Base-by-base conservation (phyloP, 345 rosid species). In the Microcos paniculata region DNA sequence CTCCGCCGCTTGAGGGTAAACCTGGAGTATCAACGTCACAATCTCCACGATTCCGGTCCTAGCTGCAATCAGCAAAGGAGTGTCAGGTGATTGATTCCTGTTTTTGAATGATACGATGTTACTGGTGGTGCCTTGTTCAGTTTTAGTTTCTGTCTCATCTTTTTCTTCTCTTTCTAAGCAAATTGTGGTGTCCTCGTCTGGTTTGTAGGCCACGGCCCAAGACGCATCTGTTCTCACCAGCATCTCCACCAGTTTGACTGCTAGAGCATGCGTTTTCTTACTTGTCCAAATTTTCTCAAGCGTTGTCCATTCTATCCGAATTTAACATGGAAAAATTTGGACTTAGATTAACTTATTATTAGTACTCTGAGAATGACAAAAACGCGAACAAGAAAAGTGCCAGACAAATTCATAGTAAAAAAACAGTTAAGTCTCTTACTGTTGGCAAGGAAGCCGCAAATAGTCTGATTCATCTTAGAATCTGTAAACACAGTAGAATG, bases 61-160 rank as follows among this genome's bases (percentile, higher is more conserved):
- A 2, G 74, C 74, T 31, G 74, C 74, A 31, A 71, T 55, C 3
- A 71, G 42, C 62, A 71, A 33, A 8, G 70, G 70, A 1, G 70
- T 65, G 13, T 65, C 69, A 4, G 69, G 69, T 4, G 24, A 35
- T 21, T 62, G 35, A 3, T 21, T 63, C 42, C 68, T 35, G 12
- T 21, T 57, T 9, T 42, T 9, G 9, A 10, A 42, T 2, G 11
- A 9, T 42, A 10, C 8, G 8, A 8, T 7, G 45, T 55, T 23
- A 0, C 16, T 24, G 62, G 33, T 16, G 8, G 13, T 12, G 31
- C 69, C 67, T 6, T 35, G 48, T 63, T 40, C 45, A 6, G 14
- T 35, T 18, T 19, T 35, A 16, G 46, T n/a, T 30, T 12, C 33
- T 28, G 14, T 15, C 46, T 64, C 30, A 5, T 38, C 7, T 64